Base-by-base conservation (phyloP, 345 rosid genomes). In the Dimocarpus longan region DNA sequence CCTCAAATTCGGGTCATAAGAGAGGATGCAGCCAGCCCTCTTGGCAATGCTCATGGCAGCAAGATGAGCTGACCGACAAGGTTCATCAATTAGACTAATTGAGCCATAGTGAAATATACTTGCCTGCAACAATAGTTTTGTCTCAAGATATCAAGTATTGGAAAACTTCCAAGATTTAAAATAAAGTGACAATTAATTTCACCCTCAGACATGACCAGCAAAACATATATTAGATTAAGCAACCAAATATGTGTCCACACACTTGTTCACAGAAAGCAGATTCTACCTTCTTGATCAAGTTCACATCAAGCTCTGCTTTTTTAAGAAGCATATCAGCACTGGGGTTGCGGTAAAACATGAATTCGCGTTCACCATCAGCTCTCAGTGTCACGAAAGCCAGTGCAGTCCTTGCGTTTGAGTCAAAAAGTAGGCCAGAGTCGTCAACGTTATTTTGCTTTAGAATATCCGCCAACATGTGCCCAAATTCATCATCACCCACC, bases 321-420 rank as follows among this genome's bases (percentile, higher is more conserved):
- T 62, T 73, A 78, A 91, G 90, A 69, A 91, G 90, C 92, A 93
- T 91, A 62, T 90, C 91, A 54, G 95, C 95, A 76, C 93, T 91
- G 1, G 95, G 92, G 71, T 91, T 87, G 50, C 91, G 80, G 76
- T 82, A 90, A 81, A 90, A 90, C 89, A 91, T 83, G 85, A 91
- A 93, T 76, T 89, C 90, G 3, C 91, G 84, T 75, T 90, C 93
- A 4, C 95, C 95, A 11, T 88, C 90, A 7, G 81, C 85, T 71
- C 89, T 83, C 7, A 86, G 79, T 8, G 93, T 89, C 5, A 89
- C 91, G 62, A 91, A 91, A 42, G 95, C 90, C 62, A 91, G 76
- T 0, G 91, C 93, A 16, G 95, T 91, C 81, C 92, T 90, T 10
- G 97, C 93, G n/a, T 74, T 81, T 32, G 83, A 64, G 70, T 91